A percentile compares a stretch with the other conserved stretches of the same genome.
These are phyloP conservation scores for Hypoxylon sp. DNA, from an alignment of 2,329 filamentous ascomycete species.

Conservation along the genomic window DNA sequence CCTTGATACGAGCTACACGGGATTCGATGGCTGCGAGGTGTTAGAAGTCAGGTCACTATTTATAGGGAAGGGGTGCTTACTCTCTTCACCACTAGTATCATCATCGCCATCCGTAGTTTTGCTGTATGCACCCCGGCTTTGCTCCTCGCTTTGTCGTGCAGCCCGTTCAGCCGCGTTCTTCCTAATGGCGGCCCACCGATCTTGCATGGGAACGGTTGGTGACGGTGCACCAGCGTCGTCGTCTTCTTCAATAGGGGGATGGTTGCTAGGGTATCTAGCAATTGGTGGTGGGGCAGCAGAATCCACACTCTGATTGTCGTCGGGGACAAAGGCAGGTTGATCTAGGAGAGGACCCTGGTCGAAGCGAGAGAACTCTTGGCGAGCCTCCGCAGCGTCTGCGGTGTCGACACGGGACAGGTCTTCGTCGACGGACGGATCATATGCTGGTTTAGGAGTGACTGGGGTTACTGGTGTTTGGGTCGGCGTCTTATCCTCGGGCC, in stretches of 20 bases:
- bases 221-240: constrained; percentile 54
- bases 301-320: constrained; percentile 64
- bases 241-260: constrained; percentile 43
- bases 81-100: constrained; percentile 90
- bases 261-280: constrained; percentile 56
- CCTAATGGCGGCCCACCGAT: constrained; percentile 96
- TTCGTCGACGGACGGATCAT: constrained; percentile 63
- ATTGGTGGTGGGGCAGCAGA: constrained; percentile 68
- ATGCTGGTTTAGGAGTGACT: constrained; percentile 55
- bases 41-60: constrained; percentile 46
- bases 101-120: constrained; percentile 78
- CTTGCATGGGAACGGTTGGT: constrained; percentile 65
- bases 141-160: constrained; percentile 75
- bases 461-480: constrained; percentile 49
- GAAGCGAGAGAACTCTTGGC: constrained; percentile 76
- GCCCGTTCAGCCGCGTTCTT: constrained; percentile 93
- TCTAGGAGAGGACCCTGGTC: constrained; percentile 91
- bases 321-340: constrained; percentile 85
- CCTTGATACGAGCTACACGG: constrained; percentile 96
- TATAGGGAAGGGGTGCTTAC: constrained; percentile 49
- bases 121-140: constrained; percentile 69
- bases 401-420: constrained; percentile 73
- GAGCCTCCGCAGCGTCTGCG: constrained; percentile 70
- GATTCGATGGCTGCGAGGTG: constrained; percentile 85
- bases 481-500: constrained; percentile 49